A percentile compares a stretch with the other conserved stretches of the same genome.
These are phyloP conservation scores for Colletotrichum sp. DNA, from an alignment of 2,329 filamentous ascomycete genomes.

Conservation along the genomic window DNA sequence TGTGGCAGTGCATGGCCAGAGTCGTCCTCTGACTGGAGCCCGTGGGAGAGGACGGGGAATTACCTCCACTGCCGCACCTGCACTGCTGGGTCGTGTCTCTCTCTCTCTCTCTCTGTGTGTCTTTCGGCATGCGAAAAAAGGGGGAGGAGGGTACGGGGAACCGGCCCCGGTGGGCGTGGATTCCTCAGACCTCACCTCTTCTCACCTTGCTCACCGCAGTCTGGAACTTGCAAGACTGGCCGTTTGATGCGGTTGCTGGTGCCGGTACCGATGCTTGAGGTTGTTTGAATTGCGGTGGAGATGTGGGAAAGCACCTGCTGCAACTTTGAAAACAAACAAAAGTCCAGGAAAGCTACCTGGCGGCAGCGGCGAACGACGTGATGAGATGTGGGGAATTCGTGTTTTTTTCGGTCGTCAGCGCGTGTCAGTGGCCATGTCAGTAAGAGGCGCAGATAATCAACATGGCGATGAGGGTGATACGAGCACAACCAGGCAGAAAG, in stretches of 20 bases:
- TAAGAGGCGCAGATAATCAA: background rate
- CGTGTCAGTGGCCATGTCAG: background rate
- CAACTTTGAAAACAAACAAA: background rate
- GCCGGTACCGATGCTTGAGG: background rate
- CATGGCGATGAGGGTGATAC: background rate
- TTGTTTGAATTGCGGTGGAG: background rate
- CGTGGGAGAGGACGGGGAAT: slow-evolving; percentile 5
- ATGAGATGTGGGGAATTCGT: background rate
- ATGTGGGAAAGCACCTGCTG: background rate
- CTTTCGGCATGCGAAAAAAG: slow-evolving; percentile 10
- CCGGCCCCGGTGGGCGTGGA: background rate
- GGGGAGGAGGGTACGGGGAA: background rate
- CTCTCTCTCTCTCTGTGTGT: background rate
- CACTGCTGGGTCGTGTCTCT: background rate
- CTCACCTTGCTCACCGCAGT: background rate
- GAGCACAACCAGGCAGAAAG: background rate
- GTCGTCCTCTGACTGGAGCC: slow-evolving; percentile 5
- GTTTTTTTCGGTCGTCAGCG: background rate
- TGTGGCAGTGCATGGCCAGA: slow-evolving; percentile 19
- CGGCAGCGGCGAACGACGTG: background rate
- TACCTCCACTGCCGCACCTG: background rate
- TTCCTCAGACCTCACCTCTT: background rate
- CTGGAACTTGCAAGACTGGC: background rate
- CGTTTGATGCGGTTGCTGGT: background rate
- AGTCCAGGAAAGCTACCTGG: background rate